Base-by-base conservation (phyloP, 257 asterid species). In the Cynanchum wilfordii region DNA sequence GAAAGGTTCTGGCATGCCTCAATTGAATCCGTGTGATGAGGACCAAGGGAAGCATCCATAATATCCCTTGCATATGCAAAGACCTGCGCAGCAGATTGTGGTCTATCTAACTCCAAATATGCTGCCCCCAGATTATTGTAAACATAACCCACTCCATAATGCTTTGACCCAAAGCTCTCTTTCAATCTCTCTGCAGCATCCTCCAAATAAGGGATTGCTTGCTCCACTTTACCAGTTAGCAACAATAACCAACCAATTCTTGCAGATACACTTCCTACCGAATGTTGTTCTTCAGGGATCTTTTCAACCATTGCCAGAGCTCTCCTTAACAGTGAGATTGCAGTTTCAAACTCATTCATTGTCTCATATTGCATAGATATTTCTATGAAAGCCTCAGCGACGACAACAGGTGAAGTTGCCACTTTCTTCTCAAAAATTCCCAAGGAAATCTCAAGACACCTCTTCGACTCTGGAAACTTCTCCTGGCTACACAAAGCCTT, bases 41-140 rank as follows among this genome's bases (percentile, higher is more conserved):
- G 99, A 59, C 97, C 99, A 72, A 91, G 90, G 17, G 98, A 83
- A 40, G 89, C 93, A 72, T 94, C 97, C 96, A 94, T 85, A 78
- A 91, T 85, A 78, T 94, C 98, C 77, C 86, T 94, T 29, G 97
- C 97, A 79, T 79, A 82, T 13, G 98, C 96, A 80, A 94, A 94
- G 54, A 85, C 92, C 85, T 88, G 95, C 7, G 97, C 99, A 73
- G 98, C 98, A 38, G 99, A 90, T 60, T 94, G 96, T 33, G 95
- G 95, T 73, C 98, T 86, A 77, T 87, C 93, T 70, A 91, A 75
- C 79, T 91, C 97, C 89, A 94, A 66, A 81, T 91, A 91, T 55
- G 96, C 97, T 57, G 96, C 97, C 2, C 97, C 98, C 79, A 94
- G 72, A 82, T 94, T 91, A 73, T 91, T 91, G 79, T 94, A 94